Evolutionary conservation across 352 stramenopile genomes (phyloP), one percentile per base, ranked within the genome.

Genomic region (Phytophthora cryptogea): DNA sequence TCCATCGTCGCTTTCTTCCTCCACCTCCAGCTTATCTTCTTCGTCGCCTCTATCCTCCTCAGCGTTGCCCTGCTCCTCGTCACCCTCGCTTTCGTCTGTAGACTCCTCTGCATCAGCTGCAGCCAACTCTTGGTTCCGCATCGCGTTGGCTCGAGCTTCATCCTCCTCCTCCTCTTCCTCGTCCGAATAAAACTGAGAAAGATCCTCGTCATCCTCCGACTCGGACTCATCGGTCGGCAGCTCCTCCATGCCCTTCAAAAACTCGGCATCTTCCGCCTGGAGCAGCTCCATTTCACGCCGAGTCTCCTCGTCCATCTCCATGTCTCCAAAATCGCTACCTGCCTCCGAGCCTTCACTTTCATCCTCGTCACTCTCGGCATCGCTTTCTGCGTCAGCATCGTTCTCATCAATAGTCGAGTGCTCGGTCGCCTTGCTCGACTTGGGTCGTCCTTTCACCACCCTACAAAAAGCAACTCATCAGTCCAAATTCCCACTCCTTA

Each of bases 221-320:
- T 94, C 83, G 16, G 80, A 89, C 48, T 95, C 86, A 54, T 95
- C 86, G 0, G 86, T 93, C 30, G 86, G 86, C 47, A 95, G 55
- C 47, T 95, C 80, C 46, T 95, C 86, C 78, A 95, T 91, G 31
- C 83, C 86, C 43, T 80, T 70, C 8, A 95, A 59, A 59, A 95
- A 95, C 28, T 85, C 76, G n/a, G 83, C 82, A 53, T 95, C 86
- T 68, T 95, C 86, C 6, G 80, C 70, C 66, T 91, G 80, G 51
- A 95, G 52, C 57, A 92, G 33, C 30, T 75, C 72, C 68, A 95
- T 83, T 64, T 95, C 86, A 3, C 67, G 72, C 8, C 81, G 80
- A 57, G 81, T 93, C 54, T 87, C 82, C 52, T 95, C 83, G 51
- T 92, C 82, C 83, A 93, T 92, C 48, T 90, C 79, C 66, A 88